phyloP scores from a whole-genome alignment of 169 alveolate species.

The Eimeria necatrix region DNA sequence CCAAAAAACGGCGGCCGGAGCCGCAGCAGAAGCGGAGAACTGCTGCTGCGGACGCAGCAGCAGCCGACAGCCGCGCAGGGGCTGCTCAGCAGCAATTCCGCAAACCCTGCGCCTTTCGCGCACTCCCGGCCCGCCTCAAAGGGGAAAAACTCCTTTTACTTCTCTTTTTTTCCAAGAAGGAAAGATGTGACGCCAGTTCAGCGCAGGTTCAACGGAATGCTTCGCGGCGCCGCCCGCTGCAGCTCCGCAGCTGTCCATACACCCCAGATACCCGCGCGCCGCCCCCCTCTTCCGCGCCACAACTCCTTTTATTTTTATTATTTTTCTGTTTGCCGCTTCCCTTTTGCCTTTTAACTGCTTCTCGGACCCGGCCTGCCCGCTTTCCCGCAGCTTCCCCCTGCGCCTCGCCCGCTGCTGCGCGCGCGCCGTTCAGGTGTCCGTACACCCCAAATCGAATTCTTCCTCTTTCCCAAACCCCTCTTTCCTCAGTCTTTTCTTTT shows the following conservation, averaged over 20 bases:
- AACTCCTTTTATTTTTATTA: neutral
- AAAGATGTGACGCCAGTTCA: neutral
- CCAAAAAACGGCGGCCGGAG: neutral
- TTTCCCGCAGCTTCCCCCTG: neutral
- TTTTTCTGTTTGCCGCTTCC: neutral
- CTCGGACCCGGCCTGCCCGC: neutral
- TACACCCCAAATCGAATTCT: slow-evolving; percentile 1
- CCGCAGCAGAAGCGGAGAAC: neutral
- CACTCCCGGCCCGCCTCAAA: neutral
- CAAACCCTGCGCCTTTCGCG: neutral
- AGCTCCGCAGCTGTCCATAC: slow-evolving; percentile 5
- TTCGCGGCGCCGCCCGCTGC: slow-evolving; percentile 21
- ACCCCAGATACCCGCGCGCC: slow-evolving; percentile 31
- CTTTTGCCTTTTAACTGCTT: neutral
- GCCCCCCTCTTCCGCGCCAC: neutral
- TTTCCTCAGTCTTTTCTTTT: no score
- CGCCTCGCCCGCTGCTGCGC: neutral
- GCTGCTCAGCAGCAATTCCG: neutral
- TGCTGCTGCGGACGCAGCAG: neutral
- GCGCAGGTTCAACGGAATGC: neutral
- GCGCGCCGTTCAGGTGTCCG: neutral
- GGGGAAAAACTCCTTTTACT: neutral
- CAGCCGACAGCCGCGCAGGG: slow-evolving; percentile 3
- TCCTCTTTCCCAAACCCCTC: no score
- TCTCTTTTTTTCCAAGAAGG: neutral